Conservation (phyloP, 2,329 filamentous ascomycete genomes). For the Colletotrichum sp. region DNA sequence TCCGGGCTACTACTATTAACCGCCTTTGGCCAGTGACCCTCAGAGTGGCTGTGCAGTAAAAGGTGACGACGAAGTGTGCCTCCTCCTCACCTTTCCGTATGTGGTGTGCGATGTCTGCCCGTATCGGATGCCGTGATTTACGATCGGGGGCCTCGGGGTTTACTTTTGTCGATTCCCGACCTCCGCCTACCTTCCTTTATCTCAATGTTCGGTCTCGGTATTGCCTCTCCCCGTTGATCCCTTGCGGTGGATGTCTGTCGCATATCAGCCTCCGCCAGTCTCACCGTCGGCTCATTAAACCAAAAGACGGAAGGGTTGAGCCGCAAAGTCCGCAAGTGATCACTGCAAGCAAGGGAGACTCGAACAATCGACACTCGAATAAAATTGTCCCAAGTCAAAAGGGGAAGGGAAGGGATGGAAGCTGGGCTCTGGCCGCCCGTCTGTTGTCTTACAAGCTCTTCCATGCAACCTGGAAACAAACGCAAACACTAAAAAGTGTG, state of each 20-base stretch:
- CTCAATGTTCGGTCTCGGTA: neutral
- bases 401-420: neutral
- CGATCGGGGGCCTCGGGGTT: neutral
- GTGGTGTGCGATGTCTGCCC: neutral
- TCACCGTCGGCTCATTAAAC: neutral
- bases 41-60: neutral
- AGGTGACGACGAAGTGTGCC: neutral
- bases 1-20: neutral
- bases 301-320: neutral
- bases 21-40: neutral
- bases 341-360: neutral
- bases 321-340: neutral
- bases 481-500: neutral
- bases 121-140: neutral
- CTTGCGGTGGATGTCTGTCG: neutral
- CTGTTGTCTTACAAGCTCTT: neutral
- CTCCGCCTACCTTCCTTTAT: neutral
- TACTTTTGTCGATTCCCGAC: neutral
- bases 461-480: neutral
- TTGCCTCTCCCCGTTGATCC: neutral
- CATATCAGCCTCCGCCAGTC: neutral
- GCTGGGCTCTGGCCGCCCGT: neutral
- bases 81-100: neutral
- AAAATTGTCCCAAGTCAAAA: neutral
- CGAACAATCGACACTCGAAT: neutral